phyloP scores from a whole-genome alignment of 1,284 basidiomycete species.

The Retiboletus fuscus region DNA sequence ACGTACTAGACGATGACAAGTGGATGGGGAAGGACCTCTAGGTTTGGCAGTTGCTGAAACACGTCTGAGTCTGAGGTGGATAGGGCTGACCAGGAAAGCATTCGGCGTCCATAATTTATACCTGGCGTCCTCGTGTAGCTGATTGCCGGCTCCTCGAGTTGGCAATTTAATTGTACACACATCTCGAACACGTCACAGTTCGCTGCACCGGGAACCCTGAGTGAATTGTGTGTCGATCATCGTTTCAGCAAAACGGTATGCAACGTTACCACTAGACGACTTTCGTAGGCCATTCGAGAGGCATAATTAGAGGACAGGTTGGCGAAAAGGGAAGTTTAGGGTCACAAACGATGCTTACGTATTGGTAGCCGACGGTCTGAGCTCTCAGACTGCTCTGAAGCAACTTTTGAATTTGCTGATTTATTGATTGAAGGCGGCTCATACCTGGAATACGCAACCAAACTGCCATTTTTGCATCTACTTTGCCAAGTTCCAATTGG shows the following conservation, averaged over 20 bases:
- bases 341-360: too few relatives aligned
- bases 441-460: background rate
- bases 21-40: background rate
- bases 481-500: conserved; percentile 1
- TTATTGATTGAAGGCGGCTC: too few relatives aligned
- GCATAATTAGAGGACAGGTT: too few relatives aligned
- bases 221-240: conserved; percentile 11
- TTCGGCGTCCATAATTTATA: conserved; percentile 34
- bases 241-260: too few relatives aligned
- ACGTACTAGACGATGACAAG: conserved; percentile 21
- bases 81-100: background rate
- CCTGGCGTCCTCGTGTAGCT: conserved; percentile 15
- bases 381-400: too few relatives aligned
- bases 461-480: conserved; percentile 4
- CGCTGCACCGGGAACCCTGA: conserved; percentile 7
- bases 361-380: too few relatives aligned
- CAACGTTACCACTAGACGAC: too few relatives aligned
- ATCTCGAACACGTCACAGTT: conserved; percentile 2
- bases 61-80: conserved; percentile 10
- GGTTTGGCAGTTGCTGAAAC: background rate
- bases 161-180: background rate
- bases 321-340: too few relatives aligned
- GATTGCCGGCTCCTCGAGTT: conserved; percentile 11
- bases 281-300: too few relatives aligned
- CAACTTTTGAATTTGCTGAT: too few relatives aligned